phyloP scores from a whole-genome alignment of 2,329 filamentous ascomycete genomes.

The Aurifilum marmelostoma region DNA sequence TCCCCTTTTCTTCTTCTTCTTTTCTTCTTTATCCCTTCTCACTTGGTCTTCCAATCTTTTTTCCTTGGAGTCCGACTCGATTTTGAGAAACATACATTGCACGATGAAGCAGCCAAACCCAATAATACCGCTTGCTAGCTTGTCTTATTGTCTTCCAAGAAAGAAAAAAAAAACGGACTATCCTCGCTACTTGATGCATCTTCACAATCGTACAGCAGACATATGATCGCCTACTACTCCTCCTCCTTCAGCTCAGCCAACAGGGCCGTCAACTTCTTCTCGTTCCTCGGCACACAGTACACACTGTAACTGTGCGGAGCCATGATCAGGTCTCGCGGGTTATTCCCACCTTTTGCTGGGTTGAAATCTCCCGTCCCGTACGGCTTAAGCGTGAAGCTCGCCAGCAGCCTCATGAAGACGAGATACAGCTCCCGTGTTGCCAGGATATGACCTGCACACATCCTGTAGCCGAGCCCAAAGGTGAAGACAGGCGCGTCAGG shows the following conservation, averaged over 20 bases:
- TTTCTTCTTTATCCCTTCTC: background rate
- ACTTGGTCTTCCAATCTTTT: no score
- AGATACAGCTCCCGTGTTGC: conserved; percentile 58
- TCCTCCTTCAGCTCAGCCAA: conserved; percentile 4
- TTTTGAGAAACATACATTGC: no score
- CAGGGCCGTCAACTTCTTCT: conserved; percentile 9
- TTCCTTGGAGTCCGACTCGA: no score
- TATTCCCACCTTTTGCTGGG: conserved; percentile 22
- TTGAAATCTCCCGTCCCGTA: conserved; percentile 13
- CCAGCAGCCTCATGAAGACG: conserved; percentile 54
- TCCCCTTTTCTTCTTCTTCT: no score
- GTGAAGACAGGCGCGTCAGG: conserved; percentile 52
- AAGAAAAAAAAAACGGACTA: background rate
- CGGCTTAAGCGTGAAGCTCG: conserved; percentile 50
- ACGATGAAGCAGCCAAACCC: no score
- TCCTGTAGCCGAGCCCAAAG: conserved; percentile 57
- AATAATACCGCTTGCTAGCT: no score
- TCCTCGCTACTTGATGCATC: background rate
- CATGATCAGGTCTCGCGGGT: conserved; percentile 23
- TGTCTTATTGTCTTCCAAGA: background rate
- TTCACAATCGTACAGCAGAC: background rate
- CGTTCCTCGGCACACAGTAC: conserved; percentile 26
- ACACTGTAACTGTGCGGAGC: conserved; percentile 23
- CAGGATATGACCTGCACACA: conserved; percentile 58
- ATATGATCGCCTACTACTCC: no score